These are phyloP conservation scores for Saposhnikovia divaricata DNA, from an alignment of 129 eudicot genomes.

Conservation along the genomic window DNA sequence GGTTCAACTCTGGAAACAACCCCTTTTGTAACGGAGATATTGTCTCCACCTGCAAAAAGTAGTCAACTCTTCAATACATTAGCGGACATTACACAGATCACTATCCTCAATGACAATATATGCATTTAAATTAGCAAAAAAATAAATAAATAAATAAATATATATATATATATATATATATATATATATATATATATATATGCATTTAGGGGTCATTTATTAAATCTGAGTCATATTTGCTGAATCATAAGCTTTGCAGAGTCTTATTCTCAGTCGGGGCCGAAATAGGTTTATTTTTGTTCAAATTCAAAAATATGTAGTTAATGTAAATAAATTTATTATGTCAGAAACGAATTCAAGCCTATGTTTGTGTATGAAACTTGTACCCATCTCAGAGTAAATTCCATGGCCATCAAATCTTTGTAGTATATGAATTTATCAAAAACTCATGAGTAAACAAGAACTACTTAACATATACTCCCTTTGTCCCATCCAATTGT, in stretches of 20 bases:
- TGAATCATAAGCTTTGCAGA: background rate
- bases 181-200: too few relatives aligned
- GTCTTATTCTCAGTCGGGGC: too few relatives aligned
- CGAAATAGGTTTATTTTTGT: background rate
- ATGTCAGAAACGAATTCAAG: background rate
- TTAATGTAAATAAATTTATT: too few relatives aligned
- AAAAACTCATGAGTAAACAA: background rate
- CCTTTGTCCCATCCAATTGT: too few relatives aligned
- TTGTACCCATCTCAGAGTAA: background rate
- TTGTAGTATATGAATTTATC: background rate
- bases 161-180: too few relatives aligned
- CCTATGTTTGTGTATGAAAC: background rate
- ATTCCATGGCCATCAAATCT: background rate
- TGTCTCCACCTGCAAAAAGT: conserved; percentile 76
- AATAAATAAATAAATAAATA: too few relatives aligned
- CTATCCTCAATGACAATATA: background rate
- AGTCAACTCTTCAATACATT: background rate
- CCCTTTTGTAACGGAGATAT: conserved; percentile 96
- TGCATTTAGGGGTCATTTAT: background rate
- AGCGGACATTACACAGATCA: background rate
- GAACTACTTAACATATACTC: too few relatives aligned
- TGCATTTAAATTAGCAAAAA: background rate
- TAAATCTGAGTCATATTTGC: background rate
- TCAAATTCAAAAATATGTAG: too few relatives aligned
- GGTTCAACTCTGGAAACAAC: conserved; percentile 99